Conservation (phyloP, 1,139 yeast species). For the Spencermartinsiella ligniputridi region DNA sequence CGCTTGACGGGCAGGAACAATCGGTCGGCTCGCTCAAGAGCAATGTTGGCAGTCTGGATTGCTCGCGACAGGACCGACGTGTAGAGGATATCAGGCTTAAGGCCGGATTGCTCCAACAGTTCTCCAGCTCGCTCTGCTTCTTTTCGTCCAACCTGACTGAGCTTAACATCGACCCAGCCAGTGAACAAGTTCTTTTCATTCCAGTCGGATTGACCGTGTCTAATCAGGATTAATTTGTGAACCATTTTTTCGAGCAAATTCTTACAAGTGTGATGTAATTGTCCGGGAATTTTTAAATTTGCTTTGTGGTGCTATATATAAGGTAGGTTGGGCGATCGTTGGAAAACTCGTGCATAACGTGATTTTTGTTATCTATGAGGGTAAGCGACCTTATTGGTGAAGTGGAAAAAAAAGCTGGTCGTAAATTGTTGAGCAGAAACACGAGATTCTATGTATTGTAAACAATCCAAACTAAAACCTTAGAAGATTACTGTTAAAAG, state of each 20-base stretch:
- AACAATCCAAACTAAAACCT: no score
- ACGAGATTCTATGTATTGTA: no score
- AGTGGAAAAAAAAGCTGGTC: no score
- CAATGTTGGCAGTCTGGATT: slow-evolving; percentile 96
- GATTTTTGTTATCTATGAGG: not conserved
- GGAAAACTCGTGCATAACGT: slow-evolving; percentile 1
- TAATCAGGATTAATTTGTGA: slow-evolving; percentile 36
- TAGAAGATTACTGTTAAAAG: no score
- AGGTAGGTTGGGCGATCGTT: slow-evolving; percentile 2
- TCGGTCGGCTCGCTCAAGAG: slow-evolving; percentile 84
- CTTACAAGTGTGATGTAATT: not conserved
- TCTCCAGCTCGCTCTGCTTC: slow-evolving; percentile 96
- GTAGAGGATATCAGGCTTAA: slow-evolving; percentile 82
- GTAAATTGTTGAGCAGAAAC: no score
- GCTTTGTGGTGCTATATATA: not conserved
- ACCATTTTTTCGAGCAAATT: slow-evolving; percentile 4
- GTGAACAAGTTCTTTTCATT: slow-evolving; percentile 97
- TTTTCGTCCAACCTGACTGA: slow-evolving; percentile 77
- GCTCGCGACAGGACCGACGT: slow-evolving; percentile 94
- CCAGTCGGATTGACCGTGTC: slow-evolving; percentile 99
- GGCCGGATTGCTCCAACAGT: slow-evolving; percentile 80
- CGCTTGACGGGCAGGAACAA: slow-evolving; percentile 90
- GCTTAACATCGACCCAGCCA: slow-evolving; percentile 97
- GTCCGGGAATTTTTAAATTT: not conserved
- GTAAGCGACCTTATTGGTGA: not conserved